Percentiles rank a stretch among this genome's conserved stretches.
phyloP scores from a whole-genome alignment of 2,329 filamentous ascomycete species.

The Cladosporium sp. region DNA sequence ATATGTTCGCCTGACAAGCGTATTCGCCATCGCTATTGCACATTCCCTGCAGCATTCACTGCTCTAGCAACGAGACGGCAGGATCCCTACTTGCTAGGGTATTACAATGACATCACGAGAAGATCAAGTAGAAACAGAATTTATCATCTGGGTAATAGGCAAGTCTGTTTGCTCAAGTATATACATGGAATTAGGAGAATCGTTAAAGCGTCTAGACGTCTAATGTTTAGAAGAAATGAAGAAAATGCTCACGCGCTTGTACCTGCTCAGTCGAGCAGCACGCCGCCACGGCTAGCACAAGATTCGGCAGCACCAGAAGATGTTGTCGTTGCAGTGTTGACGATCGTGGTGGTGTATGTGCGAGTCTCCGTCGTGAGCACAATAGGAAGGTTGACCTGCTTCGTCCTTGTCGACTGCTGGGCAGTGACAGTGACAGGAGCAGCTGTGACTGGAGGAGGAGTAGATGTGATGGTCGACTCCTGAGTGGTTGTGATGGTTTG shows the following conservation, averaged over 20 bases:
- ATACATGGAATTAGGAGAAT: conserved; percentile 4
- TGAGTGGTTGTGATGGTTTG: conserved; percentile 23
- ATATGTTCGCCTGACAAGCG: too few relatives aligned
- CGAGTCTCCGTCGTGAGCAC: conserved; percentile 22
- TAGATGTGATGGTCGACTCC: conserved; percentile 22
- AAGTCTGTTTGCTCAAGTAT: not conserved
- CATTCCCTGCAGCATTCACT: too few relatives aligned
- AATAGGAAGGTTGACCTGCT: conserved; percentile 18
- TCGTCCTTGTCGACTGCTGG: conserved; percentile 24
- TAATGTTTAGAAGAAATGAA: conserved; percentile 1
- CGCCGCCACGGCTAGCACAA: conserved; percentile 2
- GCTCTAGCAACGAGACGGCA: too few relatives aligned
- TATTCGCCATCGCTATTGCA: too few relatives aligned
- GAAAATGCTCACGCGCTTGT: not conserved
- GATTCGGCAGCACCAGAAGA: conserved; percentile 6
- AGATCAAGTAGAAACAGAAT: not conserved
- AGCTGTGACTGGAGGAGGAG: conserved; percentile 8
- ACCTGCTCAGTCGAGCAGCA: conserved; percentile 4
- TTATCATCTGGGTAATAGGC: not conserved
- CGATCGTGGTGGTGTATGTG: conserved; percentile 17
- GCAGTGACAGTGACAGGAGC: conserved; percentile 17
- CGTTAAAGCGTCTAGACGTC: conserved; percentile 12
- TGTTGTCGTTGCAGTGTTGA: conserved; percentile 16
- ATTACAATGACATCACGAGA: not conserved
- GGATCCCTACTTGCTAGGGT: too few relatives aligned